Conservation (phyloP, 768 basidiomycete genomes). For the Tylopilus sp. region DNA sequence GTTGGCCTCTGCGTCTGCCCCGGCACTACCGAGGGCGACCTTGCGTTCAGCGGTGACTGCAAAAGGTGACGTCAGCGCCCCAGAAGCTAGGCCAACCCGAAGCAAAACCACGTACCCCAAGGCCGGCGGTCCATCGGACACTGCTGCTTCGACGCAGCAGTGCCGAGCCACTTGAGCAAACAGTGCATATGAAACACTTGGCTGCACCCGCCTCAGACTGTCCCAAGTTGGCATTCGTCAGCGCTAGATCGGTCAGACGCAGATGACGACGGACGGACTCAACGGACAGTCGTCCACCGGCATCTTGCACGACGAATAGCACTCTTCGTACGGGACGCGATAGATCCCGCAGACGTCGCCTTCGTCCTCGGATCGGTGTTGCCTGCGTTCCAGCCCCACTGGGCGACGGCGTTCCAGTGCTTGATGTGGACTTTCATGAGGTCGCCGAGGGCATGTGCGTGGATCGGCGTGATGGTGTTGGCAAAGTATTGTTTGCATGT, state of each 20-base stretch:
- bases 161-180: conserved; percentile 92
- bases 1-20: neutral
- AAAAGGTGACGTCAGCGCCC: no score
- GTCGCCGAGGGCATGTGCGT: no score
- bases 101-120: conserved; percentile 67
- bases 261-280: conserved; percentile 65
- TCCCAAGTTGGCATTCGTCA: no score
- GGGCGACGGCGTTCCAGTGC: no score
- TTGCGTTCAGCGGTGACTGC: neutral
- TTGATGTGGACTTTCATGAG: conserved; percentile 84
- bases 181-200: conserved; percentile 99
- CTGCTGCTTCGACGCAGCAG: conserved; percentile 84
- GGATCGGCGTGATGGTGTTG: no score
- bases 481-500: no score
- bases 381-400: no score
- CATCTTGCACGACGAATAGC: conserved; percentile 95
- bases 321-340: no score
- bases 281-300: conserved; percentile 95
- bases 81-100: no score
- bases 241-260: no score
- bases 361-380: no score
- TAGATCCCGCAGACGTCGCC: no score
- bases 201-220: conserved; percentile 97
- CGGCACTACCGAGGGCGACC: neutral
- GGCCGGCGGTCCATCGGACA: conserved; percentile 97